A percentile compares a stretch with the other conserved stretches of the same genome.
Evolutionary conservation across 202 grass and related monocot species (phyloP).

Genomic region (Zizania palustris): DNA sequence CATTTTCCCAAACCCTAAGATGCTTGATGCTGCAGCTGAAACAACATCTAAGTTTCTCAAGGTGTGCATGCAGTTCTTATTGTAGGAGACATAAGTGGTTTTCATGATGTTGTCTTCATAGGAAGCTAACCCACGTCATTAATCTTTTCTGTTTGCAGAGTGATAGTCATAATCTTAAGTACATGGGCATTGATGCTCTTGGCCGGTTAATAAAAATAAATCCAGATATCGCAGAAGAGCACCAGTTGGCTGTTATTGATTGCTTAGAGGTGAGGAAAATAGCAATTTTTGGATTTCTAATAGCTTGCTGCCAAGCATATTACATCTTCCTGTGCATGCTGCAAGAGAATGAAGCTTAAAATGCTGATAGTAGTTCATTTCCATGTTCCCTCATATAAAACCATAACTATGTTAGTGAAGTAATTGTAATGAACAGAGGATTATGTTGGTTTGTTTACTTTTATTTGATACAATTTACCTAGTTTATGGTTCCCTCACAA

Average conservation of each 20-base stretch:
- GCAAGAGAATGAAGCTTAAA: constrained; percentile 31
- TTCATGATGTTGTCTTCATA: constrained; percentile 10
- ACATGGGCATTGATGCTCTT: constrained; percentile 99
- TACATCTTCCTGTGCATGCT: neutral
- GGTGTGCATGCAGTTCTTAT: constrained; percentile 51
- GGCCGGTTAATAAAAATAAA: constrained; percentile 95
- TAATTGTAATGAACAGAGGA: neutral
- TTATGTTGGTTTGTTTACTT: neutral
- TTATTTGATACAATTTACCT: neutral
- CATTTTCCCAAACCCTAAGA: constrained; percentile 91
- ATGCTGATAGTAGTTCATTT: constrained; percentile 1
- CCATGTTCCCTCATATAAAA: neutral
- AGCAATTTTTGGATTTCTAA: constrained; percentile 17
- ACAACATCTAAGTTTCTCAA: constrained; percentile 98
- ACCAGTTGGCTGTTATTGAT: constrained; percentile 98
- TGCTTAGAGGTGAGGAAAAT: constrained; percentile 85
- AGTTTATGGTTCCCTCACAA: neutral
- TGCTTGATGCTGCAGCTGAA: constrained; percentile 88
- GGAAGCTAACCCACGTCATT: constrained; percentile 36
- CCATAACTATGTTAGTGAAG: constrained; percentile 3
- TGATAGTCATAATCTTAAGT: constrained; percentile 99
- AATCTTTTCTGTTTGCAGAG: constrained; percentile 58
- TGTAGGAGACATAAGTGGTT: neutral
- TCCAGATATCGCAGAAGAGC: constrained; percentile 99
- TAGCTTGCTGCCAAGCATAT: constrained; percentile 9